Evolutionary conservation across 371 early-diverging fungal genomes (phyloP).

Genomic region (Mortierella sp.): DNA sequence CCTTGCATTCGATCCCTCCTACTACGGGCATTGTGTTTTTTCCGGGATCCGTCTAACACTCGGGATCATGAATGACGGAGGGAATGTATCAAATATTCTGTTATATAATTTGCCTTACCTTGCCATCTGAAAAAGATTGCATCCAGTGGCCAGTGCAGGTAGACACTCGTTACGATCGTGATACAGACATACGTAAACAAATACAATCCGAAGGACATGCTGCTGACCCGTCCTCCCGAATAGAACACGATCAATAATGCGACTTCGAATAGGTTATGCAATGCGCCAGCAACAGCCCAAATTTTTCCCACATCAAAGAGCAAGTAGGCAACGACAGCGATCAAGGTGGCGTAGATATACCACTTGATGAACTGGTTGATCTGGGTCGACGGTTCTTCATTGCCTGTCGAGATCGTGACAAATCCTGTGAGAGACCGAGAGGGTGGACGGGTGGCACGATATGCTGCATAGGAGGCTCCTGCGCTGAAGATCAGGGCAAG

Average conservation of each 20-base stretch:
- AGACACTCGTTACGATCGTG: constrained; percentile 51
- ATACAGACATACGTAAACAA: constrained; percentile 53
- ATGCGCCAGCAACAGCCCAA: constrained; percentile 62
- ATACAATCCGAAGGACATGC: constrained; percentile 49
- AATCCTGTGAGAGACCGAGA: constrained; percentile 48
- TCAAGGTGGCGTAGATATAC: constrained; percentile 58
- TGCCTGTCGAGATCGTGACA: constrained; percentile 31
- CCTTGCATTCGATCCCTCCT: no score
- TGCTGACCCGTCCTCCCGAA: constrained; percentile 51
- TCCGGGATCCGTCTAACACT: no score
- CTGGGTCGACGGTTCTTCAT: constrained; percentile 40
- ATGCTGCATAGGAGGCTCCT: constrained; percentile 24
- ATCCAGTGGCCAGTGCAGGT: constrained; percentile 61
- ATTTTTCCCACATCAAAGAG: constrained; percentile 62
- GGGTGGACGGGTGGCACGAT: constrained; percentile 25
- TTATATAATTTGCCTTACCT: constrained; percentile 28
- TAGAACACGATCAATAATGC: constrained; percentile 43
- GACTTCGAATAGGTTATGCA: constrained; percentile 62
- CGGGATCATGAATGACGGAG: no score
- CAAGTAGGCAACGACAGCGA: constrained; percentile 54
- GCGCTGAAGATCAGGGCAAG: constrained; percentile 32
- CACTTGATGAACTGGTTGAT: constrained; percentile 53
- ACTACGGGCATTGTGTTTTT: no score
- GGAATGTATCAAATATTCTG: no score
- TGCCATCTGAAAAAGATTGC: constrained; percentile 65